Conservation (phyloP, 148 eudicot species). For the Diospyros lotus region DNA sequence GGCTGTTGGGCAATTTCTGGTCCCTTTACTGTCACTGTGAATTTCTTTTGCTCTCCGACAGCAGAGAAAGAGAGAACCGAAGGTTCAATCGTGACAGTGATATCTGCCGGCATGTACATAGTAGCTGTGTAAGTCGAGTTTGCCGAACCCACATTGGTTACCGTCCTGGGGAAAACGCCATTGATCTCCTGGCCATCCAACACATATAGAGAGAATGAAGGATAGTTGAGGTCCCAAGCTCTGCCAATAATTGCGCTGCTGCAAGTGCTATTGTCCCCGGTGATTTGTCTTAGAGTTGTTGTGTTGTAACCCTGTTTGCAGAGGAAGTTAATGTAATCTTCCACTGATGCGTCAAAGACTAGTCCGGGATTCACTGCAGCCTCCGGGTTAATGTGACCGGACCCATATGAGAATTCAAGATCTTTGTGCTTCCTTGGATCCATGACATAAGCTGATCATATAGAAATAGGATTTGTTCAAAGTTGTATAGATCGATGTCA, state of each 20-base stretch:
- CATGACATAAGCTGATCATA: background rate
- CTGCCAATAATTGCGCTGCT: background rate
- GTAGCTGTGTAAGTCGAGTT: background rate
- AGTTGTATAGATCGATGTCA: too few species aligned
- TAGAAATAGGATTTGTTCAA: background rate
- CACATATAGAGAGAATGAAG: slow-evolving; percentile 11
- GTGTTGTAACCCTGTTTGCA: slow-evolving; percentile 13
- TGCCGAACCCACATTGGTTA: slow-evolving; percentile 3
- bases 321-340: slow-evolving; percentile 5
- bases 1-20: too few species aligned
- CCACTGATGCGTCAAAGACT: slow-evolving; percentile 6
- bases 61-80: too few species aligned
- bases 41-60: too few species aligned
- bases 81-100: background rate
- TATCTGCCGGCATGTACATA: background rate
- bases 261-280: slow-evolving; percentile 5
- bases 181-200: background rate
- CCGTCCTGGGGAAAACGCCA: slow-evolving; percentile 3
- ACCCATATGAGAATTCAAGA: slow-evolving; percentile 8
- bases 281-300: background rate
- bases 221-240: slow-evolving; percentile 15
- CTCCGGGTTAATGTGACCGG: slow-evolving; percentile 6
- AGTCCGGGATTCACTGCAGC: slow-evolving; percentile 9
- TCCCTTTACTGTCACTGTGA: too few species aligned
- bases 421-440: slow-evolving; percentile 6